These are phyloP conservation scores for Pseudodiploospora longispora DNA, from an alignment of 2,329 filamentous ascomycete genomes.

Conservation along the genomic window DNA sequence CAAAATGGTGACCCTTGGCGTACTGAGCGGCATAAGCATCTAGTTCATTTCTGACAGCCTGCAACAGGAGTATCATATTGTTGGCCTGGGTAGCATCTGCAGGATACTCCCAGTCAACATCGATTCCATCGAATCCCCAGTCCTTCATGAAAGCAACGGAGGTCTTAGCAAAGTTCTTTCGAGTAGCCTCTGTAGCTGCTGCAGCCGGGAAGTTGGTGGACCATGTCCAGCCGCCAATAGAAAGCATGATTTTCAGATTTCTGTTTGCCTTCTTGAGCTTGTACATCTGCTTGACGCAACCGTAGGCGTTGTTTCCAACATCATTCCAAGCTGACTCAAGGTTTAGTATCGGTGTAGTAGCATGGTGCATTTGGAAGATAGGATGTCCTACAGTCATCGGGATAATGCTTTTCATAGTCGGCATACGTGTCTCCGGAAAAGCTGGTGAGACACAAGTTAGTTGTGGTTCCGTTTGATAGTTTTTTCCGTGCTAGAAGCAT, in stretches of 20 bases:
- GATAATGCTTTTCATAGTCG: slow-evolving; percentile 66
- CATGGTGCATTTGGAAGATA: too few species aligned
- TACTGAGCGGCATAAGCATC: slow-evolving; percentile 38
- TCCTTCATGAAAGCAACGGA: slow-evolving; percentile 65
- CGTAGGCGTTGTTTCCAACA: slow-evolving; percentile 64
- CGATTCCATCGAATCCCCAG: slow-evolving; percentile 52
- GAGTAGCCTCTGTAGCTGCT: slow-evolving; percentile 52
- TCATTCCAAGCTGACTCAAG: slow-evolving; percentile 46
- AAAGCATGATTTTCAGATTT: slow-evolving; percentile 68
- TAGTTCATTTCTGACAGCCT: slow-evolving; percentile 36
- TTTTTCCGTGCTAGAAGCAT: neutral
- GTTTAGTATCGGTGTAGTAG: neutral
- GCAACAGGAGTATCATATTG: slow-evolving; percentile 37
- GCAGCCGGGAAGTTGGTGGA: slow-evolving; percentile 65
- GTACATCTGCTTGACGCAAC: slow-evolving; percentile 72
- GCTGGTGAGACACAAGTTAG: slow-evolving; percentile 20
- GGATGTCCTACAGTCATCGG: slow-evolving; percentile 47
- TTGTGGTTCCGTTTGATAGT: neutral
- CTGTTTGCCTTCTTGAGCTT: slow-evolving; percentile 70
- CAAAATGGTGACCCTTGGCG: slow-evolving; percentile 41
- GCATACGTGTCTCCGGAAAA: slow-evolving; percentile 61
- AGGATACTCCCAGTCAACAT: slow-evolving; percentile 34
- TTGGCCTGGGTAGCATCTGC: slow-evolving; percentile 29
- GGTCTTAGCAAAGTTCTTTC: slow-evolving; percentile 59
- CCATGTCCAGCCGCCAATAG: slow-evolving; percentile 82